Conservation (phyloP, 164 flowering plant species). For the Stephania yunnanensis region DNA sequence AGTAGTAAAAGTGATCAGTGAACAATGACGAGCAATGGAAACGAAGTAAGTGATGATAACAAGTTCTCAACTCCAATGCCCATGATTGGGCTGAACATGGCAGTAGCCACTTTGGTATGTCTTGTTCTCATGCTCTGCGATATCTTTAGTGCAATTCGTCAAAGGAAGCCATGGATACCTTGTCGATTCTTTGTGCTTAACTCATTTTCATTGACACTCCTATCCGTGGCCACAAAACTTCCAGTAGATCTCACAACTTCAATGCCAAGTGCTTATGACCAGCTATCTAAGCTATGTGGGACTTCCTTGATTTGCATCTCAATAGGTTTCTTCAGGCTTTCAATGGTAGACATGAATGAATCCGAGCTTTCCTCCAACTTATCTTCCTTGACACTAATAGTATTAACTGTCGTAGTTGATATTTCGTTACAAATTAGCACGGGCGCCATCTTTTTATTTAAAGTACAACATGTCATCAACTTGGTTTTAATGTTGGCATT, state of each 20-base stretch:
- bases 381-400: not conserved
- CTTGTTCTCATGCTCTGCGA: not conserved
- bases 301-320: conserved; percentile 1
- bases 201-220: not conserved
- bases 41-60: too few relatives aligned
- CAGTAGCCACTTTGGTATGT: not conserved
- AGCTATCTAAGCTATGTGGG: not conserved
- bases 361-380: not conserved
- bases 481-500: not conserved
- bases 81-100: not conserved
- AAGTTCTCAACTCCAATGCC: too few relatives aligned
- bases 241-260: not conserved
- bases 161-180: conserved; percentile 4
- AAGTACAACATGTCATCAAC: not conserved
- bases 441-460: not conserved
- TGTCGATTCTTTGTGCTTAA: conserved; percentile 2
- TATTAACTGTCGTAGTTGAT: not conserved
- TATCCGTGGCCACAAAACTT: not conserved
- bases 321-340: not conserved
- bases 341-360: not conserved
- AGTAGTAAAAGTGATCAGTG: too few relatives aligned
- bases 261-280: not conserved
- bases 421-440: not conserved
- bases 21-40: too few relatives aligned
- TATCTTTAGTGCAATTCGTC: not conserved